Evolutionary conservation across 106 monocot species (phyloP).

Genomic region (Alisma plantagoaquatica): DNA sequence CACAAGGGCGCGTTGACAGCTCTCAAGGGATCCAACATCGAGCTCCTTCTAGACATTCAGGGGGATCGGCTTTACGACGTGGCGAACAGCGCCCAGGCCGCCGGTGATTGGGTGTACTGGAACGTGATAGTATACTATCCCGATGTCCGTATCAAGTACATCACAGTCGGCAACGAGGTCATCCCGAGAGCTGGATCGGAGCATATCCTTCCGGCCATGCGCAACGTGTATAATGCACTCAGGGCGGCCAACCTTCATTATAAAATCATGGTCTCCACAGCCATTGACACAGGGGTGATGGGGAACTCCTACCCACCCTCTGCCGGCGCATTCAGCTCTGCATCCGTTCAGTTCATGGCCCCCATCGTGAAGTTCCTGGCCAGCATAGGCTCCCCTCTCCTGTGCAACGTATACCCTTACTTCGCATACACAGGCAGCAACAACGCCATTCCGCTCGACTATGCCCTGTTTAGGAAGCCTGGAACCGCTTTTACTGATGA

Average conservation of each 20-base stretch:
- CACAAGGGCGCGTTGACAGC: constrained; percentile 11
- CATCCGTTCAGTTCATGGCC: neutral
- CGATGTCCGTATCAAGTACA: constrained; percentile 11
- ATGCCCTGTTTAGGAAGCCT: too few relatives aligned
- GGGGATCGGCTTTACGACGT: constrained; percentile 12
- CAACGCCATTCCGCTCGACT: too few relatives aligned
- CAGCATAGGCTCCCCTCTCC: too few relatives aligned
- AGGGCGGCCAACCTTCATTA: constrained; percentile 13
- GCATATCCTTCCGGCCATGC: constrained; percentile 45
- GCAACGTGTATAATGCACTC: constrained; percentile 29
- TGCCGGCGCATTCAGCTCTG: neutral
- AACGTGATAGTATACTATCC: constrained; percentile 17
- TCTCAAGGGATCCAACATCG: constrained; percentile 36
- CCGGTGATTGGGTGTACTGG: constrained; percentile 26
- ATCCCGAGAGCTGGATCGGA: constrained; percentile 34
- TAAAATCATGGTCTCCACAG: constrained; percentile 21
- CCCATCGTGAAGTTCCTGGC: constrained; percentile 10
- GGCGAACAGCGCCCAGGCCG: constrained; percentile 9
- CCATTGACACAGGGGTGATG: constrained; percentile 16
- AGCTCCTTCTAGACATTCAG: constrained; percentile 23
- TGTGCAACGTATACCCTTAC: too few relatives aligned
- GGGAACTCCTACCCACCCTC: constrained; percentile 12
- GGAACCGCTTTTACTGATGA: too few relatives aligned
- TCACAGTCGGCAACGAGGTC: constrained; percentile 71
- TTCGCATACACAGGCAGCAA: too few relatives aligned